Conservation (phyloP, 2,329 filamentous ascomycete species). For the Anisogramma anomala region DNA sequence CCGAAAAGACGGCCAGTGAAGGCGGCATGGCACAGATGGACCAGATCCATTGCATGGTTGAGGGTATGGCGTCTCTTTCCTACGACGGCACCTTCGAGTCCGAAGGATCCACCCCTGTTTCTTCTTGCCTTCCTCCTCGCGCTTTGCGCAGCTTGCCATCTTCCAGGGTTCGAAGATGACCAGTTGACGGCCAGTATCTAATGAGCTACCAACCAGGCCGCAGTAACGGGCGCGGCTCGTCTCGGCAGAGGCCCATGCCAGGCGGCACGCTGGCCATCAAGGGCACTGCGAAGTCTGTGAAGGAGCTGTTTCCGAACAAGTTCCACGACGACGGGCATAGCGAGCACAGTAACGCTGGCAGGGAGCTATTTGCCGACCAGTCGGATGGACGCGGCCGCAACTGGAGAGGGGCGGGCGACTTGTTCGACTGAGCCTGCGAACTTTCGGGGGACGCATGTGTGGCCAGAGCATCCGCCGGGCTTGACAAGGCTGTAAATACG, state of each 20-base stretch:
- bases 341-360: slow-evolving; percentile 45
- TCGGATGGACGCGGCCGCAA: slow-evolving; percentile 45
- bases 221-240: slow-evolving; percentile 44
- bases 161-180: neutral
- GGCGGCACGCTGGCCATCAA: slow-evolving; percentile 53
- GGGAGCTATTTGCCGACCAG: slow-evolving; percentile 57
- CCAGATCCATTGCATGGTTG: slow-evolving; percentile 24
- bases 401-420: slow-evolving; percentile 59
- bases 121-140: neutral
- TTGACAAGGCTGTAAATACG: neutral
- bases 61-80: slow-evolving; percentile 21
- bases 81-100: slow-evolving; percentile 13
- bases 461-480: neutral
- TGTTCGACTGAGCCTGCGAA: slow-evolving; percentile 47
- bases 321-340: slow-evolving; percentile 22
- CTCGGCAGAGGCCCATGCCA: slow-evolving; percentile 32
- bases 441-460: neutral
- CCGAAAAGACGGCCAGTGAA: slow-evolving; percentile 25
- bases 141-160: neutral
- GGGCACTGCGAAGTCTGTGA: slow-evolving; percentile 45
- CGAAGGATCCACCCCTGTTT: slow-evolving; percentile 1
- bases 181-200: neutral
- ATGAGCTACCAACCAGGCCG: slow-evolving; percentile 9
- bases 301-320: slow-evolving; percentile 59
- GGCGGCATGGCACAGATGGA: slow-evolving; percentile 25